Conservation (phyloP, 1,284 basidiomycete genomes). For the Mycena citricolor region DNA sequence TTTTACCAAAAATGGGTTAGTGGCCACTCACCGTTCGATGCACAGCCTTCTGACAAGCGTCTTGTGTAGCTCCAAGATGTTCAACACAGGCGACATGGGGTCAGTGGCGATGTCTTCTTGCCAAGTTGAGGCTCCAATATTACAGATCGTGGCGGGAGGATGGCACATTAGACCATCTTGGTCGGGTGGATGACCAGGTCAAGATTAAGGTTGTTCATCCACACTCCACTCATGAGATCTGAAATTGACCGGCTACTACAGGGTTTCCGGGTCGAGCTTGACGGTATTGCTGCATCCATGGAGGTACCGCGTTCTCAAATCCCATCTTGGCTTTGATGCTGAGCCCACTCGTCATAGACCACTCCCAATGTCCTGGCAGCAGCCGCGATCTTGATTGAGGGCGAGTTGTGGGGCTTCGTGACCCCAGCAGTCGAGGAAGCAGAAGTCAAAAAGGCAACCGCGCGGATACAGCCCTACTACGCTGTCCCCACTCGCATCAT, state of each 20-base stretch:
- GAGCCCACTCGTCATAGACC: conserved; percentile 32
- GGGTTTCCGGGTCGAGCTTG: conserved; percentile 63
- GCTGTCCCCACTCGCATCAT: conserved; percentile 51
- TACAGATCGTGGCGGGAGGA: conserved; percentile 47
- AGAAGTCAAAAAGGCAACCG: conserved; percentile 42
- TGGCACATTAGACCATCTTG: conserved; percentile 55
- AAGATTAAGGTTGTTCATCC: conserved; percentile 42
- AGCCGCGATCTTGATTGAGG: conserved; percentile 50
- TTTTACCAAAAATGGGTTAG: conserved; percentile 51
- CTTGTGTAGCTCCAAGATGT: conserved; percentile 47
- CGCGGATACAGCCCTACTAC: conserved; percentile 58
- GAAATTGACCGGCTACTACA: conserved; percentile 21
- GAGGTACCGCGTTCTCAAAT: conserved; percentile 38
- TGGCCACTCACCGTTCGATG: conserved; percentile 8
- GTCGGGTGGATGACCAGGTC: conserved; percentile 59
- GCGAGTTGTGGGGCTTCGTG: conserved; percentile 55
- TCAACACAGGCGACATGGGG: conserved; percentile 61
- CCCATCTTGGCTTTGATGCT: conserved; percentile 11
- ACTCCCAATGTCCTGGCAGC: conserved; percentile 46
- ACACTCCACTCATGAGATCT: not conserved
- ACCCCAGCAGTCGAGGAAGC: conserved; percentile 44
- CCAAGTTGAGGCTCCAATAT: not conserved
- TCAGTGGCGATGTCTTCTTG: conserved; percentile 22
- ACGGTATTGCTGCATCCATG: conserved; percentile 59
- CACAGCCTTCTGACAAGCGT: conserved; percentile 5